phyloP scores from a whole-genome alignment of 768 basidiomycete genomes.

The Sutorius australiensis region DNA sequence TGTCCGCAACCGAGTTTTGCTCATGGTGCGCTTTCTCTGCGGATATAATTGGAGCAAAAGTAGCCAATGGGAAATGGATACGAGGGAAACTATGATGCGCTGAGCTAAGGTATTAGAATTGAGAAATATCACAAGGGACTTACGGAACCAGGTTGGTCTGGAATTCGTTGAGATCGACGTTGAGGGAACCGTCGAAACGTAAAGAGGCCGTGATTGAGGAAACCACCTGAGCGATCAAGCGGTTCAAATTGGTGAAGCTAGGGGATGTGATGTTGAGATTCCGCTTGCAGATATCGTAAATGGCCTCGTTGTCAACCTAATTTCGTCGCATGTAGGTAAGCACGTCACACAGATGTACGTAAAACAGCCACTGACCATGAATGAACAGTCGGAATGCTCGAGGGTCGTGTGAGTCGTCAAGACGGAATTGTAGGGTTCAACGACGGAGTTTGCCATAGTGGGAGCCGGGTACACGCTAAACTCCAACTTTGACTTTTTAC shows the following conservation, averaged over 20 bases:
- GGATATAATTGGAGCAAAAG: conserved; percentile 92
- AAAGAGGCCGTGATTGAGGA: conserved; percentile 95
- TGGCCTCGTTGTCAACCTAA: conserved; percentile 81
- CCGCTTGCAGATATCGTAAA: conserved; percentile 79
- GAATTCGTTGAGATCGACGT: conserved; percentile 90
- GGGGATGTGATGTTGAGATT: conserved; percentile 84
- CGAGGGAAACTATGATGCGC: conserved; percentile 73
- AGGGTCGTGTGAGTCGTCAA: conserved; percentile 97
- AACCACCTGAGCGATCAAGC: conserved; percentile 97
- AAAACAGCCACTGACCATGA: conserved; percentile 65
- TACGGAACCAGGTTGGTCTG: conserved; percentile 98
- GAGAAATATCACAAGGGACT: conserved; percentile 31
- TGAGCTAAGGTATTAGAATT: background rate
- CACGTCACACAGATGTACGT: background rate
- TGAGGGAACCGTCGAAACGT: conserved; percentile 60
- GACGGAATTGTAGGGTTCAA: conserved; percentile 97
- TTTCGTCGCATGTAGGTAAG: conserved; percentile 4
- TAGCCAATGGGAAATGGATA: conserved; percentile 97
- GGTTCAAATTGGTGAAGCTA: conserved; percentile 91
- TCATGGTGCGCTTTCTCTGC: conserved; percentile 94
- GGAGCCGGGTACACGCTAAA: conserved; percentile 97
- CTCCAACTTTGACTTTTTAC: conserved; percentile 98
- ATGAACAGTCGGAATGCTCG: conserved; percentile 98
- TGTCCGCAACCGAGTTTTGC: conserved; percentile 96
- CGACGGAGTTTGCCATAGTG: conserved; percentile 88